Conservation (phyloP, 352 stramenopile species). For the Pythium rhizo-oryzae region DNA sequence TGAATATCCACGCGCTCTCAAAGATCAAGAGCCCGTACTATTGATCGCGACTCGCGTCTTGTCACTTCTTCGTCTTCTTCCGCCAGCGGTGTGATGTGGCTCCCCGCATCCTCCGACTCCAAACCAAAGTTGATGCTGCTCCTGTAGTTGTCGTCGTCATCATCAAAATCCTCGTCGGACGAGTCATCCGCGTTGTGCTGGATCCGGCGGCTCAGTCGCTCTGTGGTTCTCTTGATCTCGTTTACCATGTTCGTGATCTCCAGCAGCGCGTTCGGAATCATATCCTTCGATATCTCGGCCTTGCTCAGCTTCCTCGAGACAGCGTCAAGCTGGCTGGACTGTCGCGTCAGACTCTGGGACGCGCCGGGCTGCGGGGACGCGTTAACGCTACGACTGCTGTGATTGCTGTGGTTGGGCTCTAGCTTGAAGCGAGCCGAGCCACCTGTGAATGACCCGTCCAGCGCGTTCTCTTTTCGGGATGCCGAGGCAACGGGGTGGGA, state of each 20-base stretch:
- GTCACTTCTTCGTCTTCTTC: slow-evolving; percentile 68
- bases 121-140: slow-evolving; percentile 29
- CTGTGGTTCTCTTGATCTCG: slow-evolving; percentile 70
- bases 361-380: neutral
- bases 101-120: slow-evolving; percentile 27
- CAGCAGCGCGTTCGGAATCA: slow-evolving; percentile 57
- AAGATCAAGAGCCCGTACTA: slow-evolving; percentile 20
- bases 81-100: slow-evolving; percentile 47
- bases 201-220: slow-evolving; percentile 52
- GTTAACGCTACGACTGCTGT: neutral
- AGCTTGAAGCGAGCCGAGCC: neutral
- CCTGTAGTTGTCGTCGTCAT: slow-evolving; percentile 43
- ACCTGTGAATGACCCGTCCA: neutral
- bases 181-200: slow-evolving; percentile 35
- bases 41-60: slow-evolving; percentile 49
- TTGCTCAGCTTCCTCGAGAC: slow-evolving; percentile 63
- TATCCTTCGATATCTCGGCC: slow-evolving; percentile 48
- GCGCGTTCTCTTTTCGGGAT: neutral
- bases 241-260: slow-evolving; percentile 74
- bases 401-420: neutral
- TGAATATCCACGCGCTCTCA: neutral
- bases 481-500: neutral
- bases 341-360: slow-evolving; percentile 2
- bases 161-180: slow-evolving; percentile 48
- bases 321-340: slow-evolving; percentile 36